phyloP scores from a whole-genome alignment of 78 protist species.

The Goniomonas avonlea region DNA sequence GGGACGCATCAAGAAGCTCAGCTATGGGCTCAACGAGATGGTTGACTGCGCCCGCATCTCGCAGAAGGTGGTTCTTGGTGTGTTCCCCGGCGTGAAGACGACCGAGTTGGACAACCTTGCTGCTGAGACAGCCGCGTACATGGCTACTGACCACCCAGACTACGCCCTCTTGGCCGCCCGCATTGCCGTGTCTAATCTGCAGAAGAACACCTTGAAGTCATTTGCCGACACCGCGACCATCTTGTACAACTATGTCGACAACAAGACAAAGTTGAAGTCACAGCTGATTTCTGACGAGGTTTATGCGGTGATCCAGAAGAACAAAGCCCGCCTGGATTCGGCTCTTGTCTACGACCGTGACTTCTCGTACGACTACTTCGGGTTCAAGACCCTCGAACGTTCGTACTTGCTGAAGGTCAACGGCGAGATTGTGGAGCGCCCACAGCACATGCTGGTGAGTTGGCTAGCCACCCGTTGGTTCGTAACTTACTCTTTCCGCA shows the following conservation, averaged over 20 bases:
- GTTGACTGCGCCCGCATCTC: conserved; percentile 25
- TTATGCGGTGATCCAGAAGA: conserved; percentile 30
- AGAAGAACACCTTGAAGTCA: conserved; percentile 88
- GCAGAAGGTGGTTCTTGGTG: conserved; percentile 25
- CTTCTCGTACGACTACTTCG: conserved; percentile 88
- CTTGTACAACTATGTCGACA: conserved; percentile 59
- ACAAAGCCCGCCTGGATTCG: conserved; percentile 62
- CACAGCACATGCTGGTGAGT: conserved; percentile 97
- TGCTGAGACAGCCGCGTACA: conserved; percentile 87
- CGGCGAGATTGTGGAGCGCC: conserved; percentile 85
- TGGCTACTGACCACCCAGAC: conserved; percentile 91
- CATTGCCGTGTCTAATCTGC: conserved; percentile 81
- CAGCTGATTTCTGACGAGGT: conserved; percentile 81
- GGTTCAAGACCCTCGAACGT: conserved; percentile 67
- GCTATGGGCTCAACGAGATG: conserved; percentile 34
- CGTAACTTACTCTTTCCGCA: too few species aligned
- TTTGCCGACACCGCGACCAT: conserved; percentile 51
- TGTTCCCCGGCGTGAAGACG: conserved; percentile 51
- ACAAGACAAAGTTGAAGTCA: conserved; percentile 49
- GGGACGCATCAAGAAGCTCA: conserved; percentile 47
- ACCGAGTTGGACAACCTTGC: conserved; percentile 82
- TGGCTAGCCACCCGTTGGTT: too few species aligned
- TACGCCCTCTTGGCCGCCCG: conserved; percentile 93
- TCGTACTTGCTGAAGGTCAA: conserved; percentile 5
- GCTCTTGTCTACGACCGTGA: conserved; percentile 79